Conservation (phyloP, 139 green algal species). For the Chlamydomonas urium region DNA sequence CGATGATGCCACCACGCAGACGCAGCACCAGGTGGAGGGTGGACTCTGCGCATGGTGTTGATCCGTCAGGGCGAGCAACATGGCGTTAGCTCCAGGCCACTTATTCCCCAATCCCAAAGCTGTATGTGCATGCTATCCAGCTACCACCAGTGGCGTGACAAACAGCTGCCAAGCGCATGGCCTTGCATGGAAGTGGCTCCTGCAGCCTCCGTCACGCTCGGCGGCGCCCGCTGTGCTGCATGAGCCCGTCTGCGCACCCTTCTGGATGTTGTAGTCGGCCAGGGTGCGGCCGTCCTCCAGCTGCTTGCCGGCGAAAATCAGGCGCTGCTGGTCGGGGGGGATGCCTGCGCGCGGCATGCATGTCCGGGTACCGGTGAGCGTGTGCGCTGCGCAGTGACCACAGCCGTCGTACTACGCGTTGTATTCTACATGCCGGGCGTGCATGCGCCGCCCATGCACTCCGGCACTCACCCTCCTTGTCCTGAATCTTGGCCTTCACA, state of each 20-base stretch:
- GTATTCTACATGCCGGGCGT: not conserved
- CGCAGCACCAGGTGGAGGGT: slow-evolving; percentile 98
- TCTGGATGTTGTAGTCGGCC: slow-evolving; percentile 98
- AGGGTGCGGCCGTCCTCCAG: slow-evolving; percentile 94
- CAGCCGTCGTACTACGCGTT: not conserved
- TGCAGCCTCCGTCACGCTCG: not conserved
- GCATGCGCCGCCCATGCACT: not conserved
- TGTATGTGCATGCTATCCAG: no score
- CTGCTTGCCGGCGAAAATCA: slow-evolving; percentile 97
- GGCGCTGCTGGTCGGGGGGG: slow-evolving; percentile 91
- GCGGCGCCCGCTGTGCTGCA: not conserved
- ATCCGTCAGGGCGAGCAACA: not conserved
- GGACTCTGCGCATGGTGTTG: slow-evolving; percentile 68
- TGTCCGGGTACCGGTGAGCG: not conserved
- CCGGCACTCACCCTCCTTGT: slow-evolving; percentile 71
- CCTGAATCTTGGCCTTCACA: slow-evolving; percentile 92
- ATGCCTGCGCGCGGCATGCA: slow-evolving; percentile 54
- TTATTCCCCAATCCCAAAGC: not conserved
- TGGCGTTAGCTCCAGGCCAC: not conserved
- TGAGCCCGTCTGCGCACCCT: slow-evolving; percentile 42
- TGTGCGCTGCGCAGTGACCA: not conserved
- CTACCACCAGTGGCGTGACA: no score
- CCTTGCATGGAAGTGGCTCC: no score
- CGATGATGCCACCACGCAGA: slow-evolving; percentile 96
- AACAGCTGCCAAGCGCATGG: no score